Base-by-base conservation (phyloP, 331 rosid genomes). In the Cydonia oblonga region DNA sequence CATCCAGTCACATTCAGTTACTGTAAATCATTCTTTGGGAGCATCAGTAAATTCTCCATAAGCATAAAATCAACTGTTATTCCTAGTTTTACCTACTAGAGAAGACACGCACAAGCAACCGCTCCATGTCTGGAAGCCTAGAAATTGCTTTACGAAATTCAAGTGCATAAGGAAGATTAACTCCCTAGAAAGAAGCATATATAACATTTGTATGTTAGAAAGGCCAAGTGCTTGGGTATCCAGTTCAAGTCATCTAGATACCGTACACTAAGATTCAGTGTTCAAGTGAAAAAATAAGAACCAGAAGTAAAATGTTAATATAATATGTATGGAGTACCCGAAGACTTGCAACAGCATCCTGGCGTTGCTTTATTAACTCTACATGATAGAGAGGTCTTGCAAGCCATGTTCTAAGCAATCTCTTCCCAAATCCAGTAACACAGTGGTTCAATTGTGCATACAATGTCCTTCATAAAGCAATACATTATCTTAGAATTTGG, bases 361-460 rank as follows among this genome's bases (percentile, higher is more conserved):
- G 97, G 74, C 99, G 96, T 68, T 86, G 90, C 86, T 81, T 84
- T 56, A 95, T 88, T 74, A 85, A 76, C 80, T 91, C 96, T 26
- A 80, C 81, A 53, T 80, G 84, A 84, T 78, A 88, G 64, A 91
- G 83, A 73, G 42, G 42, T 38, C 42, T 38, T 38, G 42, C 42
- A 38, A 38, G 42, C 42, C 42, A 38, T 10, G 42, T 38, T 10
- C 42, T 38, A 38, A 95, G 92, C 84, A 95, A 77, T 82, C 99
- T 88, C 84, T 88, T 95, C 71, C 99, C 99, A 88, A 89, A 87
- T 30, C 97, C 96, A 6, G 99, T 91, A 72, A 89, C 92, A 79
- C 99, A 95, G 70, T 95, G 93, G 85, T 91, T 89, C 76, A 95
- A 71, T 73, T 89, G 99, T 54, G 91, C 85, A 76, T 88, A 91